phyloP scores from a whole-genome alignment of 371 early-diverging fungal genomes.

The Batkoa obscura region DNA sequence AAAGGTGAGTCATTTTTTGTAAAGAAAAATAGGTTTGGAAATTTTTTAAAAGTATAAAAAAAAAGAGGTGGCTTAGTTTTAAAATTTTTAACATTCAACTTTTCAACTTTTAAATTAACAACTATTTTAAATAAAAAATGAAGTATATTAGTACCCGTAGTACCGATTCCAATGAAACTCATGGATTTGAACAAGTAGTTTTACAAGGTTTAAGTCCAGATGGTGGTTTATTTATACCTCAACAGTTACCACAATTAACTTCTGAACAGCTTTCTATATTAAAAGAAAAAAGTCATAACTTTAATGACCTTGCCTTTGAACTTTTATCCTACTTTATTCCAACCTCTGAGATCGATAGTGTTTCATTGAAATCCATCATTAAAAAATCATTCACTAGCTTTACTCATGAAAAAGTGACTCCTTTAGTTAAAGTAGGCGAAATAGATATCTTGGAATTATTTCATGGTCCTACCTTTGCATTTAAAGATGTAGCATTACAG shows the following conservation, averaged over 20 bases:
- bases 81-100: too few relatives aligned
- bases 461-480: constrained; percentile 95
- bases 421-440: constrained; percentile 21
- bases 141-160: constrained; percentile 80
- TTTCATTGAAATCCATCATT: constrained; percentile 44
- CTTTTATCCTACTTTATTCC: constrained; percentile 70
- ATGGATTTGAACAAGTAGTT: constrained; percentile 78
- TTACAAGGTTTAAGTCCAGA: constrained; percentile 82
- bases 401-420: constrained; percentile 53
- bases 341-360: constrained; percentile 48
- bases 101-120: too few relatives aligned
- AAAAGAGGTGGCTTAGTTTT: too few relatives aligned
- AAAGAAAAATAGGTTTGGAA: too few relatives aligned
- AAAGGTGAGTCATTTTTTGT: too few relatives aligned
- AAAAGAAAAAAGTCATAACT: constrained; percentile 34
- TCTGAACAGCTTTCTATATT: constrained; percentile 15
- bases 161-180: constrained; percentile 31
- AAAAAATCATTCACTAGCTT: constrained; percentile 63
- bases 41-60: too few relatives aligned
- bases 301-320: constrained; percentile 59
- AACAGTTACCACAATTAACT: constrained; percentile 46
- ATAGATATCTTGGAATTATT: constrained; percentile 78
- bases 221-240: constrained; percentile 90
- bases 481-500: constrained; percentile 95
- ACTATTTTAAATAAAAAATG: constrained; percentile 18